phyloP scores from a whole-genome alignment of 1,139 yeast species.

The Saccharomyces hybrid region DNA sequence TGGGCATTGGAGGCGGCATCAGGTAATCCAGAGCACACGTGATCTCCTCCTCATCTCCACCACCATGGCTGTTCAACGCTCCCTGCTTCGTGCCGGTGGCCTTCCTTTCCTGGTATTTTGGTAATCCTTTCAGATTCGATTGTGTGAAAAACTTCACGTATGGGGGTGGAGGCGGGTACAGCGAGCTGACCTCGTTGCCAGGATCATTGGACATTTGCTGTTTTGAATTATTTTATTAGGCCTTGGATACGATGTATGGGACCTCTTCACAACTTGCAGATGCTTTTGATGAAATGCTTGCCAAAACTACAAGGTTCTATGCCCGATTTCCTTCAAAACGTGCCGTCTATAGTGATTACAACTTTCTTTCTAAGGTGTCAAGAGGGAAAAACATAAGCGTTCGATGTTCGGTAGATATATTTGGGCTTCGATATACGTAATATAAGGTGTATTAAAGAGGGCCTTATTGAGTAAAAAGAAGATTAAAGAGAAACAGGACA shows the following conservation, averaged over 20 bases:
- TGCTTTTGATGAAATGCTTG: not conserved
- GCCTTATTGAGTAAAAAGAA: not conserved
- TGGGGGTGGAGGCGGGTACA: constrained; percentile 85
- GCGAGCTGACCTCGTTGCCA: constrained; percentile 42
- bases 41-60: constrained; percentile 11
- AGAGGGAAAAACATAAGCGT: not conserved
- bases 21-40: constrained; percentile 41
- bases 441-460: not conserved
- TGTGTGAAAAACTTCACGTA: constrained; percentile 60
- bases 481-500: not conserved
- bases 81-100: not conserved
- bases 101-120: constrained; percentile 24
- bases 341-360: not conserved
- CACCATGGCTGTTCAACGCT: constrained; percentile 2
- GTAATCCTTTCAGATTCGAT: constrained; percentile 44
- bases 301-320: not conserved
- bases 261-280: not conserved
- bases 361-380: not conserved
- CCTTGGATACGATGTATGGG: not conserved
- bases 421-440: not conserved
- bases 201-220: constrained; percentile 14
- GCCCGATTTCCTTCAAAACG: not conserved
- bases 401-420: not conserved
- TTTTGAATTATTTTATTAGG: not conserved
- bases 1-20: constrained; percentile 61